Percentiles rank a stretch among this genome's conserved stretches.
These are phyloP conservation scores for Kwoniella shandongensis DNA, from an alignment of 768 basidiomycete species.

Conservation along the genomic window DNA sequence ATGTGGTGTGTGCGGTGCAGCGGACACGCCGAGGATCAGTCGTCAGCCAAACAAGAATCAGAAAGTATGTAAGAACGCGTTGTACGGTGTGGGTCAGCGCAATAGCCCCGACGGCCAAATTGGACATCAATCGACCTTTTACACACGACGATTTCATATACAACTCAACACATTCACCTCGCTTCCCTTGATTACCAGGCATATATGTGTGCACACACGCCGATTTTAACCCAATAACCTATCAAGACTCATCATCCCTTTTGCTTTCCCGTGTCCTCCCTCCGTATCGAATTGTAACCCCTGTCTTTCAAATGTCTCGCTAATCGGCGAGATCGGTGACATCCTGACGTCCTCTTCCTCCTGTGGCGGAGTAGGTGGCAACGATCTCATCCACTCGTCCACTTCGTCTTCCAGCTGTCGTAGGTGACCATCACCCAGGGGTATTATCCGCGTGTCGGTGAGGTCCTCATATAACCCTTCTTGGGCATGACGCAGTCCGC, in stretches of 20 bases:
- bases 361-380: slow-evolving; percentile 15
- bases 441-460: slow-evolving; percentile 15
- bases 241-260: slow-evolving; percentile 16
- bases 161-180: no score
- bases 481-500: neutral
- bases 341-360: slow-evolving; percentile 11
- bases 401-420: slow-evolving; percentile 31
- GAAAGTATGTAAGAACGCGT: no score
- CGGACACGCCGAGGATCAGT: no score
- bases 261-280: slow-evolving; percentile 1
- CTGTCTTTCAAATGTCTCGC: neutral
- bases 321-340: slow-evolving; percentile 2
- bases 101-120: no score
- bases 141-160: no score
- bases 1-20: no score
- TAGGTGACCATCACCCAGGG: slow-evolving; percentile 39
- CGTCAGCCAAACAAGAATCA: no score
- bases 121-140: no score
- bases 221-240: slow-evolving; percentile 6
- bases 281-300: neutral
- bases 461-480: slow-evolving; percentile 13
- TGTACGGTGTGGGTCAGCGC: no score
- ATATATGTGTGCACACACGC: no score
- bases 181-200: no score
- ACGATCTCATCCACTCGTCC: slow-evolving; percentile 16